These are phyloP conservation scores for Bauhinia variegata DNA, from an alignment of 306 rosid species.

Conservation along the genomic window DNA sequence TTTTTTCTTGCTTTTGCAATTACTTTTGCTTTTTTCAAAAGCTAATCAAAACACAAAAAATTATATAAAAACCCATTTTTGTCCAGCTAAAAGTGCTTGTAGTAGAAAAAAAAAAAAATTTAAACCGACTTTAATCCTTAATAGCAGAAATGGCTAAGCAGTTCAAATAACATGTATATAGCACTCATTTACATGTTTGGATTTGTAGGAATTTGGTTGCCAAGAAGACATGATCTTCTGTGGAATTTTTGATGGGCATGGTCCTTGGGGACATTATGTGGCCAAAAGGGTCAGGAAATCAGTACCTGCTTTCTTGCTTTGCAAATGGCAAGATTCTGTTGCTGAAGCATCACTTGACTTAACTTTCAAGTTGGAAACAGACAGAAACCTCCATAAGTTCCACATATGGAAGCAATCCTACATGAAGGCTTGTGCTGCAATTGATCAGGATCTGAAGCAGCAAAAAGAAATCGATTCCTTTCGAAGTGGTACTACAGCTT, in stretches of 20 bases:
- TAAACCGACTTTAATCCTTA: no score
- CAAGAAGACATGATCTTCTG: slow-evolving; percentile 79
- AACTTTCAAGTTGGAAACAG: slow-evolving; percentile 50
- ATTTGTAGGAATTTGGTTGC: slow-evolving; percentile 74
- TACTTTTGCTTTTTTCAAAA: no score
- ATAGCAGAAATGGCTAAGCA: neutral
- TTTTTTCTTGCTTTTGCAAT: no score
- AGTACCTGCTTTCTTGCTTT: slow-evolving; percentile 58
- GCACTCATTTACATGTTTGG: slow-evolving; percentile 20
- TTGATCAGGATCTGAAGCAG: slow-evolving; percentile 73
- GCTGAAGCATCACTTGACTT: slow-evolving; percentile 55
- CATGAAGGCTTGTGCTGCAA: slow-evolving; percentile 60
- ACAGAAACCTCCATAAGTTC: slow-evolving; percentile 48
- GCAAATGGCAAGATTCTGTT: slow-evolving; percentile 68
- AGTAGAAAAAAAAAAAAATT: no score
- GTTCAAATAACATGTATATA: neutral
- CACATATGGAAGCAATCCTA: slow-evolving; percentile 73
- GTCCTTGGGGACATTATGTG: slow-evolving; percentile 83
- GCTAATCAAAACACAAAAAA: no score
- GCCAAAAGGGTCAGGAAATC: slow-evolving; percentile 70
- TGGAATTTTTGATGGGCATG: slow-evolving; percentile 92
- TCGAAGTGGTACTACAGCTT: slow-evolving; percentile 74
- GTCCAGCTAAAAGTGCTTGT: no score
- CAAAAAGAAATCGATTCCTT: slow-evolving; percentile 66
- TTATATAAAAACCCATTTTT: no score